Percentiles rank a stretch among this genome's conserved stretches.
Conservation (phyloP, 176 grass and related monocot species). For the Hyparrhenia diplandra region DNA sequence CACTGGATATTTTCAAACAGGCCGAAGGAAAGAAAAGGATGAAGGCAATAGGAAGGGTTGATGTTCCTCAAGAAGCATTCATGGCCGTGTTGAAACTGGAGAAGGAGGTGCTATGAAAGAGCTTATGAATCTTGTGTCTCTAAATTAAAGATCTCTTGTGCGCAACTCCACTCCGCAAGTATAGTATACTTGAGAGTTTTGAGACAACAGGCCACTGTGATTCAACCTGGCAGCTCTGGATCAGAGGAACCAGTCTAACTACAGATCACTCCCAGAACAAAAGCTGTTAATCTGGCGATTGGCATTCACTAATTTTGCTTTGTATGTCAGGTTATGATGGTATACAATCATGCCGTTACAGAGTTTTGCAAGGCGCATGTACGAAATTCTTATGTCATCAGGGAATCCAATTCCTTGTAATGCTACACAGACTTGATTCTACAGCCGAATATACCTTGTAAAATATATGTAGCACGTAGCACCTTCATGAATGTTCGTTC, state of each 20-base stretch:
- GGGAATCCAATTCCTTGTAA: background rate
- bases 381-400: background rate
- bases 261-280: background rate
- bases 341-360: background rate
- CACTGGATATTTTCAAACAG: constrained; percentile 44
- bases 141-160: constrained; percentile 6
- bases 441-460: background rate
- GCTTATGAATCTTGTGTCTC: background rate
- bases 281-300: background rate
- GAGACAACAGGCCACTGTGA: background rate
- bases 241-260: background rate
- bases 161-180: background rate
- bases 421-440: background rate
- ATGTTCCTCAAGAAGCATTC: constrained; percentile 97
- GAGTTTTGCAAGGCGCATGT: background rate
- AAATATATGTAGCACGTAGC: background rate
- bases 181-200: too few species aligned
- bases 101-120: constrained; percentile 77
- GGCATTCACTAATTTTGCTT: background rate
- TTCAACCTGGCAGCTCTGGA: background rate
- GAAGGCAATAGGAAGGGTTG: constrained; percentile 95
- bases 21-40: constrained; percentile 98
- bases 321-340: background rate
- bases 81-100: constrained; percentile 95
- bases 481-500: background rate